Evolutionary conservation across 768 basidiomycete genomes (phyloP).

Genomic region (Lyophyllum atratum): DNA sequence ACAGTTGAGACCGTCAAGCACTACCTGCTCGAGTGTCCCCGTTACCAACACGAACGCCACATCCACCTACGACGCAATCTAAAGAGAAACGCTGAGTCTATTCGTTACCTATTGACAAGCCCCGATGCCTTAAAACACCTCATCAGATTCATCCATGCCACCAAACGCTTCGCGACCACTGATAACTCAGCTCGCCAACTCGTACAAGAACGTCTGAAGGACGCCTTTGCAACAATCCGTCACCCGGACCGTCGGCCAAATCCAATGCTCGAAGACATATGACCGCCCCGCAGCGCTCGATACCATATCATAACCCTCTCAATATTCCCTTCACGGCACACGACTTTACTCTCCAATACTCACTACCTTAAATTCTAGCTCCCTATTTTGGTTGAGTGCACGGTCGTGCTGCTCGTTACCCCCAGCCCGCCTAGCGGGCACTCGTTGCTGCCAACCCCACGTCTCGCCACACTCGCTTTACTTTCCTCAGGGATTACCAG

Average conservation of each 20-base stretch:
- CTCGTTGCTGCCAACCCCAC: background rate
- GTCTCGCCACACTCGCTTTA: background rate
- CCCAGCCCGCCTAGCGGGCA: background rate
- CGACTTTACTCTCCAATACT: background rate
- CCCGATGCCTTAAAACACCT: background rate
- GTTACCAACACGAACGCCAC: background rate
- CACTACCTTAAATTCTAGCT: background rate
- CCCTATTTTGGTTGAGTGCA: background rate
- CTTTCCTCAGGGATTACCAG: background rate
- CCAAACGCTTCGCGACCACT: background rate
- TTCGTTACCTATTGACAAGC: background rate
- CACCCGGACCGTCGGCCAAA: too few relatives aligned
- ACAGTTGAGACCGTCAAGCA: background rate
- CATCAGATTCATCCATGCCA: background rate
- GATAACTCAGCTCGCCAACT: background rate
- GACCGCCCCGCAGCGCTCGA: too few relatives aligned
- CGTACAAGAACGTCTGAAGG: background rate
- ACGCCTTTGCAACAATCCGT: too few relatives aligned
- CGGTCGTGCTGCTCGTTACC: background rate
- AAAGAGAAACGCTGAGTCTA: constrained; percentile 4
- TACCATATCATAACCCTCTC: background rate
- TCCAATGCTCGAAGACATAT: background rate
- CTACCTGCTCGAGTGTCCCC: constrained; percentile 2
- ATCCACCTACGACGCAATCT: background rate
- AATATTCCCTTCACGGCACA: background rate